These are phyloP conservation scores for Boechera divaricarpa DNA, from an alignment of 345 rosid species.

Conservation along the genomic window DNA sequence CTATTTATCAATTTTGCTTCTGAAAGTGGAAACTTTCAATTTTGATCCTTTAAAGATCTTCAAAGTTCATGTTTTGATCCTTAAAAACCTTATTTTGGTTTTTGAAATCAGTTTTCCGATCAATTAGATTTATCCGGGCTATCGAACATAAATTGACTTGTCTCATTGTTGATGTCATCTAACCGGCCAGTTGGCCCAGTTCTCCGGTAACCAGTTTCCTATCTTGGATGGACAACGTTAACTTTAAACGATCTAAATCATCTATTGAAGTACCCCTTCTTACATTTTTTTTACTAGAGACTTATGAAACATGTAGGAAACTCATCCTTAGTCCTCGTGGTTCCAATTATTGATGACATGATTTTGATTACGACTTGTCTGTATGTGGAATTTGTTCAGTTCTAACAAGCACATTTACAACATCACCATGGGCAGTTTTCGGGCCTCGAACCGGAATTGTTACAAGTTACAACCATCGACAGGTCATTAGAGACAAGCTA, in stretches of 20 bases:
- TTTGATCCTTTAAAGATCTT: neutral
- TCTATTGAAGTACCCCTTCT: neutral
- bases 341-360: neutral
- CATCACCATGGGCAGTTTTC: neutral
- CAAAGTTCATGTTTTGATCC: neutral
- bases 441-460: neutral
- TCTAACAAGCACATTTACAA: neutral
- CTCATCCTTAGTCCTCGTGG: neutral
- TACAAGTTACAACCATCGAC: neutral
- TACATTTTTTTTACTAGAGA: neutral
- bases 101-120: neutral
- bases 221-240: neutral
- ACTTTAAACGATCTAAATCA: neutral
- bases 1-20: neutral
- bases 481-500: neutral
- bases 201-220: neutral
- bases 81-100: neutral
- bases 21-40: slow-evolving; percentile 11
- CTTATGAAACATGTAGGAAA: neutral
- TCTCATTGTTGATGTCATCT: neutral
- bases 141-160: neutral
- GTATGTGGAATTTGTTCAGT: neutral
- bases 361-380: neutral
- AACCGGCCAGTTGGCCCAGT: neutral
- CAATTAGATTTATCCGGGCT: neutral